These are phyloP conservation scores for Spergularia azorica DNA, from an alignment of 179 eudicot genomes.

Conservation along the genomic window DNA sequence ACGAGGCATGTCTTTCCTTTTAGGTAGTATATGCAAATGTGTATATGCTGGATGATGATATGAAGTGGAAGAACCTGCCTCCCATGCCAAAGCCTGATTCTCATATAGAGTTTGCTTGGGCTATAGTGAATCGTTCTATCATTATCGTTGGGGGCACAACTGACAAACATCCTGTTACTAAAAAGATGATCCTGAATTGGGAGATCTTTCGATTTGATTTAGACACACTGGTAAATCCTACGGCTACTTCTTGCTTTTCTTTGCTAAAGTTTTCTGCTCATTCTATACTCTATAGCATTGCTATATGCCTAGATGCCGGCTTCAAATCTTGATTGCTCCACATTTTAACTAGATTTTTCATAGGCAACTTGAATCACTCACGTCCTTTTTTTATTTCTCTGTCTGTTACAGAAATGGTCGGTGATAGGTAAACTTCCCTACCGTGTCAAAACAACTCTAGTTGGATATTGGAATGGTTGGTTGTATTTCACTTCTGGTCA, in stretches of 20 bases:
- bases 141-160: conserved; percentile 93
- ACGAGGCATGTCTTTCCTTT: background rate
- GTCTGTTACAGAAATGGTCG: conserved; percentile 70
- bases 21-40: conserved; percentile 93
- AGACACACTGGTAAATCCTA: conserved; percentile 57
- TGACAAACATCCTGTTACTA: conserved; percentile 88
- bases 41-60: conserved; percentile 88
- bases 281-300: background rate
- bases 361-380: background rate
- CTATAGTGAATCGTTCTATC: conserved; percentile 67
- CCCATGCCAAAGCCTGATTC: conserved; percentile 99
- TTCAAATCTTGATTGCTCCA: background rate
- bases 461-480: conserved; percentile 85
- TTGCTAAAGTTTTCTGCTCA: background rate
- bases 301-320: background rate
- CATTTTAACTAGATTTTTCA: background rate
- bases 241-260: background rate
- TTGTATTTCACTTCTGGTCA: conserved; percentile 94
- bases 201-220: conserved; percentile 79
- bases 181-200: conserved; percentile 82
- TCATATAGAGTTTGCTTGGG: conserved; percentile 98
- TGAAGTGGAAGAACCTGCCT: conserved; percentile 91
- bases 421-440: conserved; percentile 89
- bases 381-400: background rate
- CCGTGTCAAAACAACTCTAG: conserved; percentile 92